phyloP scores from a whole-genome alignment of 129 eudicot species.

The Logfia minima region DNA sequence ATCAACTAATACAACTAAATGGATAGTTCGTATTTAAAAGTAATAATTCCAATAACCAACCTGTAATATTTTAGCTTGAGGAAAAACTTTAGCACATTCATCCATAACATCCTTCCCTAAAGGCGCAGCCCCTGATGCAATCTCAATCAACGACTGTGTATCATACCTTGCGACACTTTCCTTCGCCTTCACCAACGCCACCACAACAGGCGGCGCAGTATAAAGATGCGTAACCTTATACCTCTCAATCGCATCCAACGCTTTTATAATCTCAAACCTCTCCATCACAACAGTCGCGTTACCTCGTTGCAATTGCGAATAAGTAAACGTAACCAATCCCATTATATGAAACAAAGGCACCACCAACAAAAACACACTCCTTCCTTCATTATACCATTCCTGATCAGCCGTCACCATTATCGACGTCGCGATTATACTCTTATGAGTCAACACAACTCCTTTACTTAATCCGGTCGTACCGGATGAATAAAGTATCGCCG shows the following conservation, averaged over 20 bases:
- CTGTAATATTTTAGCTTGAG: constrained; percentile 27
- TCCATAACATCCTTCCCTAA: constrained; percentile 38
- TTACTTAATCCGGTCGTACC: constrained; percentile 49
- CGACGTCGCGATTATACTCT: constrained; percentile 40
- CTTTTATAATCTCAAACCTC: constrained; percentile 36
- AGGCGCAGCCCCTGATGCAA: constrained; percentile 47
- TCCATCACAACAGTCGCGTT: constrained; percentile 40
- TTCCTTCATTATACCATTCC: constrained; percentile 28
- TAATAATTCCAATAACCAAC: constrained; percentile 5
- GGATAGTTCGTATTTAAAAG: background rate
- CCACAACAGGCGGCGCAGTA: constrained; percentile 42
- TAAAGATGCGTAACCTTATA: constrained; percentile 39
- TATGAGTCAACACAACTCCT: constrained; percentile 49
- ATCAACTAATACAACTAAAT: background rate
- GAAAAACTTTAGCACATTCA: constrained; percentile 7
- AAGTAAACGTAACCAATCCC: constrained; percentile 36
- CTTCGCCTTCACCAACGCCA: constrained; percentile 35
- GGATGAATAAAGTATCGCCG: constrained; percentile 48
- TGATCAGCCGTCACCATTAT: constrained; percentile 39
- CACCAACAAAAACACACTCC: constrained; percentile 36
- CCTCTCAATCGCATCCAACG: constrained; percentile 37
- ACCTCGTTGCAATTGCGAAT: constrained; percentile 38
- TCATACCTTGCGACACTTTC: constrained; percentile 25
- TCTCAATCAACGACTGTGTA: constrained; percentile 25
- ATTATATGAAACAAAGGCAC: constrained; percentile 48